These are phyloP conservation scores for Amniculicola lignicola DNA, from an alignment of 495 filamentous ascomycete genomes.

Conservation along the genomic window DNA sequence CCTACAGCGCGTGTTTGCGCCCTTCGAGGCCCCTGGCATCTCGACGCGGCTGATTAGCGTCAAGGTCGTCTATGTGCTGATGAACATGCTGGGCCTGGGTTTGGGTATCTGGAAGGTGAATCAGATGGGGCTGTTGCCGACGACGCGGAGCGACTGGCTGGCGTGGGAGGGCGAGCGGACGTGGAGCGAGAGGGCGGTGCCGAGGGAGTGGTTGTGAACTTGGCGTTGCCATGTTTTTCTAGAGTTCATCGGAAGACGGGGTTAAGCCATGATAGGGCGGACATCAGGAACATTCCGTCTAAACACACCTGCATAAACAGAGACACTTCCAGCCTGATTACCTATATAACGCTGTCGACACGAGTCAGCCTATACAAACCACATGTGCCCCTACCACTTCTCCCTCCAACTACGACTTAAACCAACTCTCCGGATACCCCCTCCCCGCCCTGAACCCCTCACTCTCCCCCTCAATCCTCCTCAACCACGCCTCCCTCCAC, in stretches of 20 bases:
- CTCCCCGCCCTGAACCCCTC: conserved; percentile 6
- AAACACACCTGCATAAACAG: too few species aligned
- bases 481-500: conserved; percentile 15
- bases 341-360: too few species aligned
- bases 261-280: too few species aligned
- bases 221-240: too few species aligned
- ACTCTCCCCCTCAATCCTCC: conserved; percentile 9
- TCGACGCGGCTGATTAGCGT: conserved; percentile 66
- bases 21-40: conserved; percentile 84
- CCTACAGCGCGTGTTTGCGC: conserved; percentile 76
- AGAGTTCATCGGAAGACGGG: too few species aligned
- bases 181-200: conserved; percentile 27
- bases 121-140: conserved; percentile 89
- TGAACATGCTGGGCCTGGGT: conserved; percentile 78
- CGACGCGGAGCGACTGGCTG: conserved; percentile 34
- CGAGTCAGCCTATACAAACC: too few species aligned
- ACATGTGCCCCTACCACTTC: too few species aligned
- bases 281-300: too few species aligned
- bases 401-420: too few species aligned
- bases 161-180: conserved; percentile 34
- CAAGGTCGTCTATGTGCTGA: conserved; percentile 79
- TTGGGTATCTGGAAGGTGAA: conserved; percentile 97
- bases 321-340: too few species aligned
- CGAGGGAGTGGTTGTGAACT: conserved; percentile 27
- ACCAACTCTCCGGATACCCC: background rate